A percentile compares a stretch with the other conserved stretches of the same genome.
phyloP scores from a whole-genome alignment of 2,329 filamentous ascomycete species.

The Coniochaeta ligniaria region DNA sequence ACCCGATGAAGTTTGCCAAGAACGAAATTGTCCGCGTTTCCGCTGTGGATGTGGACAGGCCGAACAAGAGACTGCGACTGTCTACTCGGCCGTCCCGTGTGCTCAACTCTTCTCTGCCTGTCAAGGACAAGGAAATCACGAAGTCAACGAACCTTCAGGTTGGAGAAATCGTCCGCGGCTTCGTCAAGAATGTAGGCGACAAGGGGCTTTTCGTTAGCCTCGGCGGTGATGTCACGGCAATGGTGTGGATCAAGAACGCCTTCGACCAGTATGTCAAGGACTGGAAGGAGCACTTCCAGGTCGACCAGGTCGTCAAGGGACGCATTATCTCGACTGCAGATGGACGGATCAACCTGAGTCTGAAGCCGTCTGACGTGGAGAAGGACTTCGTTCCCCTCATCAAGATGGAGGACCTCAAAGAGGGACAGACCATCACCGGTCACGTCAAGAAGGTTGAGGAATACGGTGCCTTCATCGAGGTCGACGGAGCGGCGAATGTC shows the following conservation, averaged over 20 bases:
- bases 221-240: slow-evolving; percentile 72
- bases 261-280: slow-evolving; percentile 91
- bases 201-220: slow-evolving; percentile 84
- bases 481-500: slow-evolving; percentile 81
- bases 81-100: slow-evolving; percentile 84
- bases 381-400: slow-evolving; percentile 67
- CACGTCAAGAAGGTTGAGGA: slow-evolving; percentile 91
- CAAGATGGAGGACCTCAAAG: slow-evolving; percentile 69
- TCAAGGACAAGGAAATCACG: slow-evolving; percentile 75
- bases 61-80: slow-evolving; percentile 77
- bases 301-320: slow-evolving; percentile 86
- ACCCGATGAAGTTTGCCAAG: slow-evolving; percentile 68
- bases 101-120: slow-evolving; percentile 72
- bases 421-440: slow-evolving; percentile 77
- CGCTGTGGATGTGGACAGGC: slow-evolving; percentile 68
- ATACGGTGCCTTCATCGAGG: slow-evolving; percentile 87
- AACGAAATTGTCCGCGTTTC: slow-evolving; percentile 87
- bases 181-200: slow-evolving; percentile 83
- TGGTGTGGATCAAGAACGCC: slow-evolving; percentile 80
- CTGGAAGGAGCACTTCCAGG: slow-evolving; percentile 83
- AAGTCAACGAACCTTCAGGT: slow-evolving; percentile 62
- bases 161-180: slow-evolving; percentile 80
- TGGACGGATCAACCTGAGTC: slow-evolving; percentile 73
- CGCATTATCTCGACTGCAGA: slow-evolving; percentile 65
- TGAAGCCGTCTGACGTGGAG: slow-evolving; percentile 80